These are phyloP conservation scores for Cyanidioschyzon merolae DNA, from an alignment of 23 red algal species.

Conservation along the genomic window DNA sequence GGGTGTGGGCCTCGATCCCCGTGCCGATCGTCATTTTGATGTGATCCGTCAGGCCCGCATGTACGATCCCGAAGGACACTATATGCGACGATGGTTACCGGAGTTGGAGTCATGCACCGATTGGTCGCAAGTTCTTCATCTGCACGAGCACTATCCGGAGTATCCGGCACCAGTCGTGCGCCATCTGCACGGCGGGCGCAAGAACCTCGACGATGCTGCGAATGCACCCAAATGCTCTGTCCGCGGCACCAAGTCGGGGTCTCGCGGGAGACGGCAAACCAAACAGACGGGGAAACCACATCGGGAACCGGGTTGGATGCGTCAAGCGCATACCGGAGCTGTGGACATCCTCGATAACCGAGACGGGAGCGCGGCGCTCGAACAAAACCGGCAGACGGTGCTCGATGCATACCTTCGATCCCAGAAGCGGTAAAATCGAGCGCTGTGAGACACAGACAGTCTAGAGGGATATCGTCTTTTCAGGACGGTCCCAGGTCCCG, in stretches of 20 bases:
- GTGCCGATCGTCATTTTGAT: constrained; percentile 62
- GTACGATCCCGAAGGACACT: constrained; percentile 57
- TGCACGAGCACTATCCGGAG: neutral
- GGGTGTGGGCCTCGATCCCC: constrained; percentile 74
- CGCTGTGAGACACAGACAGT: too few species aligned
- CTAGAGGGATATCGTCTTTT: too few species aligned
- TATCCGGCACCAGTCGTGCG: neutral
- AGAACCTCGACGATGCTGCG: neutral
- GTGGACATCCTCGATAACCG: neutral
- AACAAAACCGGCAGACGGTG: too few species aligned
- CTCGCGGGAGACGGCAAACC: too few species aligned
- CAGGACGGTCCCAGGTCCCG: too few species aligned
- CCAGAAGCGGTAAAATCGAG: too few species aligned
- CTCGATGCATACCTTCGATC: too few species aligned
- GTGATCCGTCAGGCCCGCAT: constrained; percentile 54
- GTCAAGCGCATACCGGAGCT: neutral
- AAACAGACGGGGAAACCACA: neutral
- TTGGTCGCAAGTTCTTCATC: neutral
- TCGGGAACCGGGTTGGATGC: neutral
- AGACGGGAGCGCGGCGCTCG: too few species aligned
- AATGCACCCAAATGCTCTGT: too few species aligned
- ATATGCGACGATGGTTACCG: constrained; percentile 47
- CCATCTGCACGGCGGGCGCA: neutral
- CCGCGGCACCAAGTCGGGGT: too few species aligned
- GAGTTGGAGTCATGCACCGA: constrained; percentile 33